Base-by-base conservation (phyloP, 2,329 filamentous ascomycete species). In the Arthrobotrys conoides region DNA sequence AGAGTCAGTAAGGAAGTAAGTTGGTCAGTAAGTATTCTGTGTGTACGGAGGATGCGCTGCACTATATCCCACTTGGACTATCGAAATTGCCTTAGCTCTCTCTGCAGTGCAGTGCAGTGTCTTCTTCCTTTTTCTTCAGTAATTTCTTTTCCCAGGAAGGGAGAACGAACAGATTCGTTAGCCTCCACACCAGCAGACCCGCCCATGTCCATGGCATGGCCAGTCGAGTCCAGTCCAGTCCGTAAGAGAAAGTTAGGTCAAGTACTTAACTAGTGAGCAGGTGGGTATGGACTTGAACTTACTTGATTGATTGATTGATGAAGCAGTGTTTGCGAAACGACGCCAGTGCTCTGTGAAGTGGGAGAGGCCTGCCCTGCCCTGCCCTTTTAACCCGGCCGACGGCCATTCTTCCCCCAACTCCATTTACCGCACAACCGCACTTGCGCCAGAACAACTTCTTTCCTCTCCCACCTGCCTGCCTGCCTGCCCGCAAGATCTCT, bases 371-470 rank as follows among this genome's bases (percentile, higher is more conserved):
- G 71, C 48, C 64, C 65, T 67, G 73, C 59, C 73, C 73, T 71
- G 75, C 75, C 75, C 55, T 78, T 71, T 72, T 72, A 71, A 78
- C 75, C 75, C 68, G 75, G 53, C 75, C 75, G 75, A 48, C 63
- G 64, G 75, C 75, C 75, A 72, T 71, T 55, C 61, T 36, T 72
- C 61, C 59, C 73, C 68, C 68, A 38, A 68, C 72, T 57, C 55
- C 75, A 78, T 72, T 71, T 72, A 78, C 75, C 75, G 75, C 75
- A 71, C 75, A 78, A 78, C 57, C 75, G 75, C 75, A 57, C 55
- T 72, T 69, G 68, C 75, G 75, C 75, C 73, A 63, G 63, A 68
- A 6, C n/a, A 12, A 16, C 55, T 38, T 41, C 46, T 57, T 69
- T 69, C 65, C 57, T 36, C 57, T 44, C 38, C 57, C 57, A 61